These are phyloP conservation scores for Clarireedia paspali DNA, from an alignment of 2,329 filamentous ascomycete genomes.

Conservation along the genomic window DNA sequence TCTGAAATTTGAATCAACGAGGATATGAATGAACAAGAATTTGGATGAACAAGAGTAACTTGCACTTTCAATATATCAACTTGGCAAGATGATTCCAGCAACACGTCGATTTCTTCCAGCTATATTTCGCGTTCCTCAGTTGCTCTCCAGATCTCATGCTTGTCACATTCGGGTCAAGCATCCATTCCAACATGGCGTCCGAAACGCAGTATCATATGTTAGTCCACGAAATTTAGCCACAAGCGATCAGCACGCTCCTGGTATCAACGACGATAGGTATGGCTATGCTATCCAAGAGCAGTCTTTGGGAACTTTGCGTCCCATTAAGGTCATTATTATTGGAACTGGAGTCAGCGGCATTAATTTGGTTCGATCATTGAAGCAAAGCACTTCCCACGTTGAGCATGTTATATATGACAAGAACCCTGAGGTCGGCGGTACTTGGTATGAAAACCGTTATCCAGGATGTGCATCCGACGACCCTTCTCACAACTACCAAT, in stretches of 20 bases:
- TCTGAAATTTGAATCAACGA: too few relatives aligned
- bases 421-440: slow-evolving; percentile 47
- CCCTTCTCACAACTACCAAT: slow-evolving; percentile 52
- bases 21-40: too few relatives aligned
- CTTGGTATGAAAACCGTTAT: slow-evolving; percentile 52
- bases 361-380: slow-evolving; percentile 38
- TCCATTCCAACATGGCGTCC: neutral
- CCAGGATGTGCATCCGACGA: slow-evolving; percentile 51
- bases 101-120: too few relatives aligned
- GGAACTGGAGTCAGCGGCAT: slow-evolving; percentile 42
- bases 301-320: slow-evolving; percentile 11
- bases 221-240: too few relatives aligned
- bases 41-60: too few relatives aligned
- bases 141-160: too few relatives aligned
- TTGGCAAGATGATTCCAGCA: too few relatives aligned
- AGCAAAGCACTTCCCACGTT: slow-evolving; percentile 34
- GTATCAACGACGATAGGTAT: neutral
- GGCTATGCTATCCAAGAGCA: slow-evolving; percentile 4
- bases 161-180: neutral
- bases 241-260: neutral
- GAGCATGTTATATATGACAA: slow-evolving; percentile 48
- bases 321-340: slow-evolving; percentile 32
- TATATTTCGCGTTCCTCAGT: too few relatives aligned
- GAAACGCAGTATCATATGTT: neutral
- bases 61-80: too few relatives aligned